Evolutionary conservation across 495 filamentous ascomycete genomes (phyloP).

Genomic region (Filosporella fistucella): DNA sequence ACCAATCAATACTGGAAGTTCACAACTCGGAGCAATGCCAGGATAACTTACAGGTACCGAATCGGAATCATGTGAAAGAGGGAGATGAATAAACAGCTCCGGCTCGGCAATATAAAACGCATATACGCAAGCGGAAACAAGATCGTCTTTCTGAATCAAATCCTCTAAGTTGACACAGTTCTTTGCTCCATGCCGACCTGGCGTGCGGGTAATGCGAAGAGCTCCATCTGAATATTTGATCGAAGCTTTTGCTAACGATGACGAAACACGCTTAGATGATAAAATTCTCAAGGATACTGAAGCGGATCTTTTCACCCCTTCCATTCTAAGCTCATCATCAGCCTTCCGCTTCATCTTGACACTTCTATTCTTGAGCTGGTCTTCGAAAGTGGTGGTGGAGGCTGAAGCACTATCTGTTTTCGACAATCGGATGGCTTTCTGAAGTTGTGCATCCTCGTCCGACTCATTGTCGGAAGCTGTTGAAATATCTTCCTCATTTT

Average conservation of each 20-base stretch:
- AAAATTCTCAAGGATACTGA: neutral
- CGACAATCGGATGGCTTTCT: neutral
- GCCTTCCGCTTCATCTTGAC: slow-evolving; percentile 8
- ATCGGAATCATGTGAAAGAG: slow-evolving; percentile 13
- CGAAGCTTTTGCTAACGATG: neutral
- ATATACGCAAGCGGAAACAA: slow-evolving; percentile 19
- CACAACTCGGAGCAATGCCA: neutral
- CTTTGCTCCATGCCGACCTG: slow-evolving; percentile 13
- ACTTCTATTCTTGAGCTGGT: slow-evolving; percentile 5
- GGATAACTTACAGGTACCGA: slow-evolving; percentile 15
- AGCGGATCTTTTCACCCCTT: neutral
- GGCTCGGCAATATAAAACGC: slow-evolving; percentile 20
- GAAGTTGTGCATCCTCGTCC: too few relatives aligned
- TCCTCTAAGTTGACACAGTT: slow-evolving; percentile 20
- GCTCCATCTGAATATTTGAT: slow-evolving; percentile 17
- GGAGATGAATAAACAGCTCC: slow-evolving; percentile 17
- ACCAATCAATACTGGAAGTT: neutral
- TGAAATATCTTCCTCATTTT: too few relatives aligned
- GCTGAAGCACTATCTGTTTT: neutral
- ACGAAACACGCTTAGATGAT: too few relatives aligned
- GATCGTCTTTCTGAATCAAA: slow-evolving; percentile 17
- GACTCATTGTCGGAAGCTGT: too few relatives aligned
- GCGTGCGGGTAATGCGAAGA: slow-evolving; percentile 21
- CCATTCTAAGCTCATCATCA: neutral
- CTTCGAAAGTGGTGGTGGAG: neutral